These are phyloP conservation scores for Citrus glauca DNA, from an alignment of 345 rosid genomes.

Conservation along the genomic window DNA sequence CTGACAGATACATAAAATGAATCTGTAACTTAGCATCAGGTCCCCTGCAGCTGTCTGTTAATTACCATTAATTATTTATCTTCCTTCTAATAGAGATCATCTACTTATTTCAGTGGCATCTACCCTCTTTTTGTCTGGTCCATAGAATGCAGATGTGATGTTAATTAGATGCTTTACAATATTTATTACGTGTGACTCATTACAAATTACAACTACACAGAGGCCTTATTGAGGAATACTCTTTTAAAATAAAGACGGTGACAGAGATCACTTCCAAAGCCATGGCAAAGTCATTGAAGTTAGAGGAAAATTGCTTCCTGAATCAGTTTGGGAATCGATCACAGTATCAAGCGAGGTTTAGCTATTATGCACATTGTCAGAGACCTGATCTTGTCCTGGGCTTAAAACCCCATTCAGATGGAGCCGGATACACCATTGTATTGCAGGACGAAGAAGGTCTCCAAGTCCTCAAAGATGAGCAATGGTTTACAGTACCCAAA, in stretches of 20 bases:
- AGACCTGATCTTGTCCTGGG: slow-evolving; percentile 50
- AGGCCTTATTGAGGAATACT: slow-evolving; percentile 27
- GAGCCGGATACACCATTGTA: slow-evolving; percentile 42
- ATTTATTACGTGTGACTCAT: not conserved
- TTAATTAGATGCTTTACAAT: not conserved
- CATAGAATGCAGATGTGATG: not conserved
- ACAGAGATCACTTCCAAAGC: slow-evolving; percentile 33
- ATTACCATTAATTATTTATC: too few species aligned
- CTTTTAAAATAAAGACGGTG: slow-evolving; percentile 24
- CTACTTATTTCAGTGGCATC: too few species aligned
- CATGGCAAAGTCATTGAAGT: slow-evolving; percentile 46
- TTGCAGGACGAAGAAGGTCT: slow-evolving; percentile 50
- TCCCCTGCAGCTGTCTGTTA: too few species aligned
- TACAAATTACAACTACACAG: slow-evolving; percentile 17
- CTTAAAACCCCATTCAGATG: slow-evolving; percentile 53
- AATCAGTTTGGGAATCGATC: slow-evolving; percentile 36
- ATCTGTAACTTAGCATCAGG: too few species aligned
- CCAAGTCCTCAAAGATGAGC: slow-evolving; percentile 34
- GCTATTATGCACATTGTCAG: slow-evolving; percentile 43
- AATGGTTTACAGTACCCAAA: slow-evolving; percentile 45
- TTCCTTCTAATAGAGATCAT: too few species aligned
- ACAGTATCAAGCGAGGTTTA: slow-evolving; percentile 38
- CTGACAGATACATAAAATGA: too few species aligned
- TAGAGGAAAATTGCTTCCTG: slow-evolving; percentile 41
- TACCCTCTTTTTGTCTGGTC: too few species aligned